A percentile compares a stretch with the other conserved stretches of the same genome.
phyloP scores from a whole-genome alignment of 2,329 filamentous ascomycete species.

The Neonectria neomacrospora region DNA sequence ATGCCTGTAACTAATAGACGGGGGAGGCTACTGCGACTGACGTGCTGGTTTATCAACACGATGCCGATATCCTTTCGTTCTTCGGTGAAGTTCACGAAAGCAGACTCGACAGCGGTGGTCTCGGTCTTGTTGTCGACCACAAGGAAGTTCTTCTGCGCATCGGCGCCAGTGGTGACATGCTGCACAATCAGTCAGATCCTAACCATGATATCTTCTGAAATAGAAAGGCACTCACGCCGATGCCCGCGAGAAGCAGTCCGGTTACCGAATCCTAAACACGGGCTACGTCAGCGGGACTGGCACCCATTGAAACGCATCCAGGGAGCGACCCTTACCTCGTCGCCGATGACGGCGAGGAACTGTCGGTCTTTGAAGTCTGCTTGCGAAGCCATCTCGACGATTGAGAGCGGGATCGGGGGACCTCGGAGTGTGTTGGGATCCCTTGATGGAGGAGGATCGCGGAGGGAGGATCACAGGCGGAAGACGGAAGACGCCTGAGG shows the following conservation, averaged over 20 bases:
- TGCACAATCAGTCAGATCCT: constrained; percentile 50
- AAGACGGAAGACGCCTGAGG: constrained; percentile 37
- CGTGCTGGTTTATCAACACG: constrained; percentile 96
- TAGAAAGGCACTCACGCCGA: constrained; percentile 74
- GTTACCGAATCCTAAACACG: constrained; percentile 87
- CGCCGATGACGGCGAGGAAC: constrained; percentile 96
- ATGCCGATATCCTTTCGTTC: constrained; percentile 97
- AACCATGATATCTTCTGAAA: background rate
- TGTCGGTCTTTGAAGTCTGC: constrained; percentile 84
- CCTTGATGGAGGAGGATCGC: constrained; percentile 30
- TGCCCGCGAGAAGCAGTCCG: constrained; percentile 91
- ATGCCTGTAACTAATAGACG: background rate
- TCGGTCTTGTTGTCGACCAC: constrained; percentile 97
- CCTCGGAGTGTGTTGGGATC: constrained; percentile 25
- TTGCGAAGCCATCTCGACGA: constrained; percentile 59
- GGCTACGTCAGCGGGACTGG: constrained; percentile 43
- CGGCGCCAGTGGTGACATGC: constrained; percentile 91
- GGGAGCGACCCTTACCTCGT: constrained; percentile 73
- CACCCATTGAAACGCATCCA: constrained; percentile 3
- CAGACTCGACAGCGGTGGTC: constrained; percentile 84
- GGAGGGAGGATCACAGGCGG: constrained; percentile 29
- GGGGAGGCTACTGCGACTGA: constrained; percentile 56
- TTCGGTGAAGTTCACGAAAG: constrained; percentile 89
- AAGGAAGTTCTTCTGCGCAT: constrained; percentile 96
- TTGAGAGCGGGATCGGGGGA: constrained; percentile 11